Percentiles rank a stretch among this genome's conserved stretches.
phyloP scores from a whole-genome alignment of 176 grass and related monocot species.

The Guadua angustifolia region DNA sequence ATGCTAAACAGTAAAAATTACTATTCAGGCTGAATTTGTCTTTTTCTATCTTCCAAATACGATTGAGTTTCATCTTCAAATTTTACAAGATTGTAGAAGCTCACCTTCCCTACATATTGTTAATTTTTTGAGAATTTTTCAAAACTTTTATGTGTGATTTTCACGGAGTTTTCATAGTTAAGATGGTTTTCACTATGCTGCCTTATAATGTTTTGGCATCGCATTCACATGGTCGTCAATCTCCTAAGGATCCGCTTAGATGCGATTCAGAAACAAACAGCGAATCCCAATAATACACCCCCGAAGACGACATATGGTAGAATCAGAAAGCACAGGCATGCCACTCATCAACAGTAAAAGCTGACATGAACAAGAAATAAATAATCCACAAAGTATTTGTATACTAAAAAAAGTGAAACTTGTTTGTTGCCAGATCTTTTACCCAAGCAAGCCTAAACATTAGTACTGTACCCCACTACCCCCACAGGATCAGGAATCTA shows the following conservation, averaged over 20 bases:
- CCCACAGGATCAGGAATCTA: not conserved
- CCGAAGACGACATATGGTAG: not conserved
- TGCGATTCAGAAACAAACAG: not conserved
- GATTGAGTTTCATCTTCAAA: too few species aligned
- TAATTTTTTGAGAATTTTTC: too few species aligned
- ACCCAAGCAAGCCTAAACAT: not conserved
- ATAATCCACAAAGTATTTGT: not conserved
- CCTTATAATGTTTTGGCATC: too few species aligned
- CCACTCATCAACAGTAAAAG: not conserved
- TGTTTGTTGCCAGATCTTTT: not conserved
- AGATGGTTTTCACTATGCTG: too few species aligned
- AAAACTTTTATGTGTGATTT: too few species aligned
- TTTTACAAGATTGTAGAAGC: too few species aligned
- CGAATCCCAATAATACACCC: not conserved
- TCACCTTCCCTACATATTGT: too few species aligned
- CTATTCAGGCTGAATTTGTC: too few species aligned
- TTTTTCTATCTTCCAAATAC: too few species aligned
- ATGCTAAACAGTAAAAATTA: too few species aligned
- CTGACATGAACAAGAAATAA: not conserved
- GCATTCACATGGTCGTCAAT: not conserved
- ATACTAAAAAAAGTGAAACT: not conserved
- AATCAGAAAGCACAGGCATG: not conserved
- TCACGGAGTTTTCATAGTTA: too few species aligned
- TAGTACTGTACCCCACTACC: not conserved
- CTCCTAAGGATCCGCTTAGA: not conserved